Evolutionary conservation across 192 early-diverging fungal species (phyloP), one percentile per base, ranked within the genome.

Genomic region (Coemansia sp.): DNA sequence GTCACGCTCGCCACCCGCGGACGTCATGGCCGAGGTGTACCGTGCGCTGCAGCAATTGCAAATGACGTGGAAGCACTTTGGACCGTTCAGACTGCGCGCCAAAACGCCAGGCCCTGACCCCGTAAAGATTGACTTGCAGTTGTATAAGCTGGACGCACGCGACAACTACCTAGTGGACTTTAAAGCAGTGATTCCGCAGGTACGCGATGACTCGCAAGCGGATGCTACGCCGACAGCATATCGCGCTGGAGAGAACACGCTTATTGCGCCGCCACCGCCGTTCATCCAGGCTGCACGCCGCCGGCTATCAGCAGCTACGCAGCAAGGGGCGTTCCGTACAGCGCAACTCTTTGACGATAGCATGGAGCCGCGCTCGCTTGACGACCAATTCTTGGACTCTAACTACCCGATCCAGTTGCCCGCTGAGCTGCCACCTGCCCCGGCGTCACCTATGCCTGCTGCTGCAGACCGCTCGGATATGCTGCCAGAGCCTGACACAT

Each of bases 21-120:
- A 98, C 73, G 95, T 99, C 17, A 98, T 99, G 98, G 85, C 93
- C 7, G 98, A 99, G 73, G 95, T 99, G 10, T 99, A 94, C 82
- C 88, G 91, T 14, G 94, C 96, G 0, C 80, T 99, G 61, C 89
- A 90, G 63, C 95, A 93, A 77, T 84, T 94, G 42, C 87, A 88
- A 17, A 97, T 99, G 90, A 87, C 89, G 72, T 99, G 97, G 97
- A 94, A 93, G 80, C 87, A 90, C 38, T 85, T 99, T 48, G 93
- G 94, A 64, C 84, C 93, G 9, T 99, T 90, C 77, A 93, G 93
- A 70, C 86, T 98, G 55, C 85, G 93, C 5, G 87, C 90, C 25
- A 87, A 87, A 63, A 91, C 71, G 75, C 77, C 58, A 1, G 80
- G 72, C 12, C 41, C 62, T 1, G 81, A 82, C 27, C 70, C 82